Percentiles rank a stretch among this genome's conserved stretches.
Conservation (phyloP, 225 moss, liverwort and hornwort species). For the Takakia lepidozioides region DNA sequence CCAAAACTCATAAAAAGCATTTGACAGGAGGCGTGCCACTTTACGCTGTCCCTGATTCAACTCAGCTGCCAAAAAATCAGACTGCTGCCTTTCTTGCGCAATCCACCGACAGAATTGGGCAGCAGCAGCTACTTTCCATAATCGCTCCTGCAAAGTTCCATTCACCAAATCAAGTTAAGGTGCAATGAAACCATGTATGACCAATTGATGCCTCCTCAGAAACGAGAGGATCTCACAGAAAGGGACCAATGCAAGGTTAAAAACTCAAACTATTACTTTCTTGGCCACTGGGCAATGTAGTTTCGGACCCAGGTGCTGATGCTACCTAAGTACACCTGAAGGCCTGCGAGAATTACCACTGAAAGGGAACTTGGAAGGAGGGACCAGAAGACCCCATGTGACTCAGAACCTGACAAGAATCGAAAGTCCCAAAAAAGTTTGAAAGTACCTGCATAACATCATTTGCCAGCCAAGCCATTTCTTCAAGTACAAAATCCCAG, state of each 20-base stretch:
- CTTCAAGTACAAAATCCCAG: conserved; percentile 82
- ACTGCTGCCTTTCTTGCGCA: conserved; percentile 31
- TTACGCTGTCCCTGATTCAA: conserved; percentile 43
- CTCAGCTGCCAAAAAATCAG: conserved; percentile 37
- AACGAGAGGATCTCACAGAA: too few species aligned
- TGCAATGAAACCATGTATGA: neutral
- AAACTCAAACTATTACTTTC: neutral
- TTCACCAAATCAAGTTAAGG: neutral
- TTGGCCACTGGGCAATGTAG: too few species aligned
- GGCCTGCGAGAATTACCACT: too few species aligned
- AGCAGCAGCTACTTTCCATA: conserved; percentile 65
- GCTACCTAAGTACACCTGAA: too few species aligned
- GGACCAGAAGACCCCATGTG: too few species aligned
- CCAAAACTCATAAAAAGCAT: conserved; percentile 68
- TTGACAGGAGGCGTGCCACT: conserved; percentile 50
- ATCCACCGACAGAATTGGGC: conserved; percentile 47
- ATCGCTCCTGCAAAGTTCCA: conserved; percentile 49
- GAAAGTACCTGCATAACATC: conserved; percentile 69
- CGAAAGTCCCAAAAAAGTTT: too few species aligned
- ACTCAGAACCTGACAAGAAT: too few species aligned
- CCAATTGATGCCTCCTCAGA: too few species aligned
- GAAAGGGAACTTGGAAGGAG: too few species aligned
- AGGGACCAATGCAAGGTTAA: neutral
- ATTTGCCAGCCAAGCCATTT: conserved; percentile 88
- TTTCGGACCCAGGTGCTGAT: neutral